Conservation (phyloP, 2,329 filamentous ascomycete species). For the Sporothrix inflata region DNA sequence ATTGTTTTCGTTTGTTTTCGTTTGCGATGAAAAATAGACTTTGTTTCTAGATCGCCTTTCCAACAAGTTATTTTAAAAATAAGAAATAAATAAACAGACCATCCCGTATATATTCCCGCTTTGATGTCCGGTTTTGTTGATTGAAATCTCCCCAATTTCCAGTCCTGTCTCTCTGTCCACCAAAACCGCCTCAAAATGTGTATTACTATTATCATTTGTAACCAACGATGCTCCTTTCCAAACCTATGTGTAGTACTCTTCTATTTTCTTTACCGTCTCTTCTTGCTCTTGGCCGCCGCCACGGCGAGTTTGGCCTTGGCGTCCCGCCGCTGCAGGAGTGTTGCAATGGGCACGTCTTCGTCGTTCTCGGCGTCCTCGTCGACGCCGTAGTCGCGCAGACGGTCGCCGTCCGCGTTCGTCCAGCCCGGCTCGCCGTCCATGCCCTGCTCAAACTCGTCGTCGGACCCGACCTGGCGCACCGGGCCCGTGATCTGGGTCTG, state of each 20-base stretch:
- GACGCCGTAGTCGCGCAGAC: constrained; percentile 75
- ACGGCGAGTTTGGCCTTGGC: constrained; percentile 23
- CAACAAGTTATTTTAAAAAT: not conserved
- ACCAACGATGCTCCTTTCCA: not conserved
- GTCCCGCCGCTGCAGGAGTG: constrained; percentile 64
- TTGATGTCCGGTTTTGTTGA: not conserved
- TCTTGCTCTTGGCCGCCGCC: constrained; percentile 20
- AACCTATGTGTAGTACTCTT: not conserved
- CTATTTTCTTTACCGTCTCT: not conserved
- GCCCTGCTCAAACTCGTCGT: constrained; percentile 37
- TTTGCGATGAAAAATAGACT: not conserved
- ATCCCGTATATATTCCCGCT: not conserved
- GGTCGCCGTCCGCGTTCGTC: constrained; percentile 76
- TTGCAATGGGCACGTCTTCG: constrained; percentile 67
- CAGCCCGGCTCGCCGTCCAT: constrained; percentile 62
- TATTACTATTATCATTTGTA: not conserved
- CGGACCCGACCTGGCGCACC: constrained; percentile 31
- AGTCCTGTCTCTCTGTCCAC: not conserved
- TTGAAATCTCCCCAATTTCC: not conserved
- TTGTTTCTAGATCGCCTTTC: too few relatives aligned
- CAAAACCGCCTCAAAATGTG: not conserved
- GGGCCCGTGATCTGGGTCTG: constrained; percentile 16
- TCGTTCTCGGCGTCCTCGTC: constrained; percentile 69
- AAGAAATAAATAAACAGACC: not conserved
- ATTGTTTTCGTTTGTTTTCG: not conserved